Percentiles rank a stretch among this genome's conserved stretches.
Evolutionary conservation across 352 stramenopile genomes (phyloP).

Genomic region (Phytophthora ohioensis): DNA sequence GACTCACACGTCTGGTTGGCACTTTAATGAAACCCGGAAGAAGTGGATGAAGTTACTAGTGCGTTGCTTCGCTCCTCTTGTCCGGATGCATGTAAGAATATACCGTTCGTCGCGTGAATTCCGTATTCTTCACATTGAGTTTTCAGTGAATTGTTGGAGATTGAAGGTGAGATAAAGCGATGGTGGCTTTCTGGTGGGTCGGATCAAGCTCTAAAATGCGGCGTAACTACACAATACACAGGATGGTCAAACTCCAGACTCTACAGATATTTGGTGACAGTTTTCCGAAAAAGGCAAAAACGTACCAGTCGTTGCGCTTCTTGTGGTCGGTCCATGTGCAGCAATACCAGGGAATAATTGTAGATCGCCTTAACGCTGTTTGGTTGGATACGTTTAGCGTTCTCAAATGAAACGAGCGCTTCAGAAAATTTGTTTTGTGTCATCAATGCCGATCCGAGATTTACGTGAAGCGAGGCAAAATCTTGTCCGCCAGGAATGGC

Average conservation of each 20-base stretch:
- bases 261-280: neutral
- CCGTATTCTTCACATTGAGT: neutral
- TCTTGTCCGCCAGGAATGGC: conserved; percentile 40
- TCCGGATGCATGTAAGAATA: conserved; percentile 39
- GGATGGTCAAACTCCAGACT: neutral
- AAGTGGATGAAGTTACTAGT: conserved; percentile 38
- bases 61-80: neutral
- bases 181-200: conserved; percentile 43
- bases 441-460: conserved; percentile 68
- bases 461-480: conserved; percentile 76
- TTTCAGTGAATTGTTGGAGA: neutral
- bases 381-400: conserved; percentile 61
- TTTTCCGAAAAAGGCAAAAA: conserved; percentile 13
- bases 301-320: conserved; percentile 49
- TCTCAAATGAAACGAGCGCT: conserved; percentile 49
- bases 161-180: conserved; percentile 41
- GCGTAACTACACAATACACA: conserved; percentile 35
- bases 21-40: conserved; percentile 48
- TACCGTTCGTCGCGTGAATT: conserved; percentile 34
- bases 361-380: conserved; percentile 67
- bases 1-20: conserved; percentile 18
- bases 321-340: conserved; percentile 40
- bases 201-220: conserved; percentile 50
- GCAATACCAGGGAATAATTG: conserved; percentile 61
- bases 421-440: conserved; percentile 43